Conservation (phyloP, 805 yeast species). For the Kodamaea sagamina region DNA sequence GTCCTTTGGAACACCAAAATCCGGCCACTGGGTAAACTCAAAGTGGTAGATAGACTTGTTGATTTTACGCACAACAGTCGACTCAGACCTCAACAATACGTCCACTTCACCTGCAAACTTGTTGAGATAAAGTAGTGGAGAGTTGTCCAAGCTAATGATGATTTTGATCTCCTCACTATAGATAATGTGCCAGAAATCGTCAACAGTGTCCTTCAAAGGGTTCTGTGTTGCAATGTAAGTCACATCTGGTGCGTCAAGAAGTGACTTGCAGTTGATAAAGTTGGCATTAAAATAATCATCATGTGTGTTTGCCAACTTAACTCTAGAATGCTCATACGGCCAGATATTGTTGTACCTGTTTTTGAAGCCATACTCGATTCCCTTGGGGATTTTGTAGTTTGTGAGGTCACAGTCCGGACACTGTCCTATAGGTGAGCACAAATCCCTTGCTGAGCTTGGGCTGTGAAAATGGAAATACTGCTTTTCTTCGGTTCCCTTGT, state of each 20-base stretch:
- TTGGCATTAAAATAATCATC: constrained; percentile 51
- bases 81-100: constrained; percentile 3
- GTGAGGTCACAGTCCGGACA: constrained; percentile 46
- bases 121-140: constrained; percentile 22
- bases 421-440: constrained; percentile 42
- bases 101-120: constrained; percentile 11
- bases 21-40: constrained; percentile 49
- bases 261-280: constrained; percentile 33
- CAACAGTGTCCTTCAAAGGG: constrained; percentile 42
- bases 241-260: constrained; percentile 16
- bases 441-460: constrained; percentile 15
- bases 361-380: constrained; percentile 37
- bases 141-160: constrained; percentile 38
- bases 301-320: constrained; percentile 29
- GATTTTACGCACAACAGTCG: constrained; percentile 15
- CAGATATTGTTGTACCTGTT: constrained; percentile 47
- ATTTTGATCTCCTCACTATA: constrained; percentile 36
- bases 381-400: constrained; percentile 41
- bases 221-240: constrained; percentile 49
- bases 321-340: constrained; percentile 53
- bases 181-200: constrained; percentile 46
- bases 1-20: constrained; percentile 44
- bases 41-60: constrained; percentile 35
- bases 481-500: constrained; percentile 5
- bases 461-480: constrained; percentile 10